Base-by-base conservation (phyloP, 192 early-diverging fungal species). In the Phlyctochytrium planicorne region DNA sequence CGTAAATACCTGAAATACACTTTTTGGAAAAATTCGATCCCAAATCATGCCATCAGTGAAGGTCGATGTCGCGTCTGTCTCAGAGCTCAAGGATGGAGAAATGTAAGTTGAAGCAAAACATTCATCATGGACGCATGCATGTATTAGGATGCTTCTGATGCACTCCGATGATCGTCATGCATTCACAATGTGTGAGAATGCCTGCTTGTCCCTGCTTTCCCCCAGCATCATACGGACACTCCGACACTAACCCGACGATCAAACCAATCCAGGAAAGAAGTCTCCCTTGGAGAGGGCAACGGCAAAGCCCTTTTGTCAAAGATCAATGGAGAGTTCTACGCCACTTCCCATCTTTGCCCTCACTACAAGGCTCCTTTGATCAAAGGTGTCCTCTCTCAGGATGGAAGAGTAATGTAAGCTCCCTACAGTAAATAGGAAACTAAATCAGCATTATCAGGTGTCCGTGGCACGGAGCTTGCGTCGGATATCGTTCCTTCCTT, bases 401-500 rank as follows among this genome's bases (percentile, higher is more conserved):
- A 79, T 56, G 77, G 77, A 0, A 50, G 77, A n/a, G 53, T 79
- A n/a, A 73, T 73, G 65, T n/a, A n/a, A n/a, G n/a, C n/a, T n/a
- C n/a, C n/a, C n/a, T n/a, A n/a, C n/a, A n/a, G n/a, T n/a, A n/a
- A n/a, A n/a, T n/a, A n/a, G n/a, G n/a, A n/a, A n/a, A n/a, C n/a
- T n/a, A n/a, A n/a, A n/a, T n/a, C n/a, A n/a, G n/a, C n/a, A n/a
- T n/a, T n/a, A n/a, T n/a, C n/a, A n/a, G n/a, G n/a, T 77, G 74
- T 33, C 77, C 77, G 30, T 79, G 77, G 77, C 77, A 79, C 68
- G 77, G 77, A 66, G 77, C 77, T 25, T 79, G 77, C 53, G n/a
- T n/a, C n/a, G n/a, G n/a, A n/a, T n/a, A n/a, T n/a, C n/a, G n/a
- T n/a, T n/a, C n/a, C n/a, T n/a, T n/a, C n/a, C n/a, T n/a, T n/a